Evolutionary conservation across 257 asterid genomes (phyloP).

Genomic region (Solanum arcanum): DNA sequence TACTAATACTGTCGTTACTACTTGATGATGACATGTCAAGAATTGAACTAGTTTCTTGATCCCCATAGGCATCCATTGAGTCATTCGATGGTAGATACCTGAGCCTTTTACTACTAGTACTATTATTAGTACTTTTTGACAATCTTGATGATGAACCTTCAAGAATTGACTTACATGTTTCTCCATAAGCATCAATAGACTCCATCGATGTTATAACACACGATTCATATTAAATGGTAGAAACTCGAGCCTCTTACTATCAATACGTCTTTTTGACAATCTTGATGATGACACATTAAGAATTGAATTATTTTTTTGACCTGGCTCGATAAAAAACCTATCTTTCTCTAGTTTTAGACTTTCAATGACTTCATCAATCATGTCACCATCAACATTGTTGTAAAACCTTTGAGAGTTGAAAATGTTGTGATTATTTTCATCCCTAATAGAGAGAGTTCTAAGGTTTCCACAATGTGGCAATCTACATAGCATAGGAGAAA

Average conservation of each 20-base stretch:
- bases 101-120: not conserved
- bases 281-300: conserved; percentile 11
- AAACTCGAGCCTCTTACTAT: not conserved
- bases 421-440: not conserved
- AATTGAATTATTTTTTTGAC: conserved; percentile 29
- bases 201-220: conserved; percentile 21
- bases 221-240: conserved; percentile 8
- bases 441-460: conserved; percentile 43
- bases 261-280: not conserved
- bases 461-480: conserved; percentile 34
- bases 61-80: conserved; percentile 21
- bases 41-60: not conserved
- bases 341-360: conserved; percentile 21
- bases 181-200: conserved; percentile 8
- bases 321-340: conserved; percentile 40
- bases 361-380: conserved; percentile 10
- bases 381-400: not conserved
- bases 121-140: not conserved
- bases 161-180: conserved; percentile 31
- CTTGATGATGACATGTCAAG: not conserved
- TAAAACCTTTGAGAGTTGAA: conserved; percentile 16
- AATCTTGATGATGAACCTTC: conserved; percentile 4
- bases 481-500: conserved; percentile 22
- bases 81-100: conserved; percentile 11
- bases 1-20: too few relatives aligned